Percentiles rank a stretch among this genome's conserved stretches.
These are phyloP conservation scores for Funneliformis geosporum DNA, from an alignment of 192 early-diverging fungal genomes.

Conservation along the genomic window DNA sequence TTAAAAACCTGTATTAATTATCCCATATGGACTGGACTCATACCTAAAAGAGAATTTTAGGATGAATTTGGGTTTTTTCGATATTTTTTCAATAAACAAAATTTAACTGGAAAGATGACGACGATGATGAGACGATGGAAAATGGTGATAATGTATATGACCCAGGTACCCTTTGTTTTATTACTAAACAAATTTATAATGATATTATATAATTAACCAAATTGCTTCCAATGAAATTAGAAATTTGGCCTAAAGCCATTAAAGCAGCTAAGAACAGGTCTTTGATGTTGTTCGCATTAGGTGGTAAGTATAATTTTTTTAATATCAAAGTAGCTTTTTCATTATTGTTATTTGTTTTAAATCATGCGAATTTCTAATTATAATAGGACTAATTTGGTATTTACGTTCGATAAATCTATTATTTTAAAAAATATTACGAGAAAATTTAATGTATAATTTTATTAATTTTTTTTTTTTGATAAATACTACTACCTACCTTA, in stretches of 20 bases:
- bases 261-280: slow-evolving; percentile 40
- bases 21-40: slow-evolving; percentile 61
- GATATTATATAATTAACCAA: not conserved
- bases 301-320: slow-evolving; percentile 33
- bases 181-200: slow-evolving; percentile 21
- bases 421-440: not conserved
- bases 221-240: slow-evolving; percentile 10
- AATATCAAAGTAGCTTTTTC: not conserved
- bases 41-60: slow-evolving; percentile 77
- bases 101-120: slow-evolving; percentile 28
- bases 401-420: slow-evolving; percentile 66
- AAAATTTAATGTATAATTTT: no score
- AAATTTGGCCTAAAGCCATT: slow-evolving; percentile 52
- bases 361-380: slow-evolving; percentile 30
- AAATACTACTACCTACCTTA: no score
- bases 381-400: slow-evolving; percentile 85
- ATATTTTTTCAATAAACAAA: slow-evolving; percentile 54
- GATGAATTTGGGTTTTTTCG: slow-evolving; percentile 60
- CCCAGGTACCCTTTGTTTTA: not conserved
- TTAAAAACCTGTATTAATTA: slow-evolving; percentile 45
- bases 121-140: not conserved
- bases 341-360: no score
- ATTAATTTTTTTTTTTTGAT: not conserved
- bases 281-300: slow-evolving; percentile 44
- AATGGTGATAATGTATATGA: slow-evolving; percentile 1